Conservation (phyloP, 75 land plant species). For the Pinus tabuliformis region DNA sequence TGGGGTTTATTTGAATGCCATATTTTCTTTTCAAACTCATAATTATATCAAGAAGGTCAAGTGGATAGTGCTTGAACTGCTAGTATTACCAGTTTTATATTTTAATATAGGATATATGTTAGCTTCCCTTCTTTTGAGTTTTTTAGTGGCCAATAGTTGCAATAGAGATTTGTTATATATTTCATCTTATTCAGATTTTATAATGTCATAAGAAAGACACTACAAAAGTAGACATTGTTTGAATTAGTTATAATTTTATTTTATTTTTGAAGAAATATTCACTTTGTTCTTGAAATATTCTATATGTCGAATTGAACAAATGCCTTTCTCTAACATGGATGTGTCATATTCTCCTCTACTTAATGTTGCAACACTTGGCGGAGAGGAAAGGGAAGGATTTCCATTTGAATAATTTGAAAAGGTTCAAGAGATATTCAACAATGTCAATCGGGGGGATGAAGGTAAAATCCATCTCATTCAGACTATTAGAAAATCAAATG, state of each 20-base stretch:
- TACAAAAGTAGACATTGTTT: background rate
- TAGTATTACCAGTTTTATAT: background rate
- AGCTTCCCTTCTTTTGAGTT: background rate
- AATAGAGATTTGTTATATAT: background rate
- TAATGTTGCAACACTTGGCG: conserved; percentile 40
- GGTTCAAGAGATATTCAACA: conserved; percentile 86
- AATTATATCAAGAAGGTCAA: background rate
- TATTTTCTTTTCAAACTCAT: background rate
- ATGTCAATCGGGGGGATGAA: conserved; percentile 64
- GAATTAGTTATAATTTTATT: background rate
- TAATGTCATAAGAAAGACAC: background rate
- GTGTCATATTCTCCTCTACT: conserved; percentile 35
- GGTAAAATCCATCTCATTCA: conserved; percentile 61
- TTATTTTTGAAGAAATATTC: background rate
- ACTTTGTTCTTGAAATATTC: background rate
- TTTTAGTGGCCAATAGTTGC: background rate
- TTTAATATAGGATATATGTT: conserved; percentile 1
- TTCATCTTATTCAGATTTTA: background rate
- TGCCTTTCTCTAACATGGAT: conserved; percentile 92
- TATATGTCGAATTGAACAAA: conserved; percentile 32
- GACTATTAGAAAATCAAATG: conserved; percentile 39
- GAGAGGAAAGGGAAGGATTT: conserved; percentile 82
- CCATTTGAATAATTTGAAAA: conserved; percentile 92
- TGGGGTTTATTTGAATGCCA: background rate
- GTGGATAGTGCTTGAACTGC: background rate